Evolutionary conservation across 352 stramenopile genomes (phyloP), one percentile per base, ranked within the genome.

Genomic region (Plasmopara muralis): DNA sequence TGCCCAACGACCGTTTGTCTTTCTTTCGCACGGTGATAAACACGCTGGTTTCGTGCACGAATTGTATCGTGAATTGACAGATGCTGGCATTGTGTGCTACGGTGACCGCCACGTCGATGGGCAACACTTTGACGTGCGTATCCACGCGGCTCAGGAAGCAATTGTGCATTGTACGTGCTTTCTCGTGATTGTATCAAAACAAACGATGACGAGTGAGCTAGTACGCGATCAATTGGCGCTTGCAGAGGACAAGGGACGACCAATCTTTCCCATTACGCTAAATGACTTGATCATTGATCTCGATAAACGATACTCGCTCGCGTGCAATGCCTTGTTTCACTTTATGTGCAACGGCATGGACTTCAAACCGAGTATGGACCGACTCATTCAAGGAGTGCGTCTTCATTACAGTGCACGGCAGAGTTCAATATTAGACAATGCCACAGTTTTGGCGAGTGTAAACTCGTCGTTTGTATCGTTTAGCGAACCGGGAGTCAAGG

Each of bases 201-300:
- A 90, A 37, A 91, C 76, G 2, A 80, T 87, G 47, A 48, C 31
- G 15, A 91, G 64, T 39, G 74, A 90, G 50, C 52, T 93, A n/a
- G 74, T 93, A 10, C 76, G 78, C 28, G 83, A 93, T 44, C 83
- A 93, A 43, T 62, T 93, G 16, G 83, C 80, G 14, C 89, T 89
- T 50, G 83, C 83, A 5, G 83, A 93, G 43, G 83, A 93, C 65
- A 93, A 93, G 57, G 72, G 70, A 0, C 78, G 82, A 4, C 77
- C 81, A 1, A 91, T 94, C 58, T 89, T 88, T 56, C 83, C 83
- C 0, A 60, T 94, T 30, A 64, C 83, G n/a, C 55, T 91, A 10
- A 89, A 89, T 40, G 76, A 91, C n/a, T 33, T 91, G 6, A 66
- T 81, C 16, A 64, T 87, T 6, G 80, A 74, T 0, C 72, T 89